Evolutionary conservation across 768 basidiomycete species (phyloP).

Genomic region (Auriculariales sp.): DNA sequence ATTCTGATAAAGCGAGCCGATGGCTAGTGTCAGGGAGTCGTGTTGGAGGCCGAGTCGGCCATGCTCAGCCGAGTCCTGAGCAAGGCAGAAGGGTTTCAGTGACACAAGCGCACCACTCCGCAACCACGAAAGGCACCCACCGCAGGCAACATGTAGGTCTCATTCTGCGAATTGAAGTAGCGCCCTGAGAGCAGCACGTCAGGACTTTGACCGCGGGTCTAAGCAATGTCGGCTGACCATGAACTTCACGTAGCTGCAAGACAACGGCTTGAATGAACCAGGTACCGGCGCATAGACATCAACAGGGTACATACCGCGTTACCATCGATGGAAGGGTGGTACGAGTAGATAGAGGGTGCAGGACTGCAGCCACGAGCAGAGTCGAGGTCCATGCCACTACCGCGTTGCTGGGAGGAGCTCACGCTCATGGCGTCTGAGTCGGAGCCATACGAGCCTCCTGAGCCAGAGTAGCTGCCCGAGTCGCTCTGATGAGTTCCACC

Average conservation of each 20-base stretch:
- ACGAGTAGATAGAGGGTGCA: not conserved
- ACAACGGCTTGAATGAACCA: too few relatives aligned
- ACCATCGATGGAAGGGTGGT: not conserved
- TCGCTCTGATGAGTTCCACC: too few relatives aligned
- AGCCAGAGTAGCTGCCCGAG: not conserved
- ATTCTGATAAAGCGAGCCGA: conserved; percentile 15
- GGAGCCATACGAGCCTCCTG: not conserved
- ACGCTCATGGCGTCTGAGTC: conserved; percentile 1
- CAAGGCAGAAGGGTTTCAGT: too few relatives aligned
- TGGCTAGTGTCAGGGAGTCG: not conserved
- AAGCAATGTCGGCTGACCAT: too few relatives aligned
- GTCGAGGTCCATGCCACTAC: not conserved
- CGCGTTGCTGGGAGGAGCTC: not conserved
- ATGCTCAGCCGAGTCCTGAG: not conserved
- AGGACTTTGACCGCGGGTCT: too few relatives aligned
- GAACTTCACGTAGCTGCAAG: not conserved
- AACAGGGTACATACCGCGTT: not conserved
- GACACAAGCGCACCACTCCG: not conserved
- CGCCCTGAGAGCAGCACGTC: too few relatives aligned
- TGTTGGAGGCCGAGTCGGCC: not conserved
- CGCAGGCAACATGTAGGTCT: not conserved
- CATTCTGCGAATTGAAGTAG: not conserved
- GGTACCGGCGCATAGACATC: too few relatives aligned
- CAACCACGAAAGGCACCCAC: not conserved
- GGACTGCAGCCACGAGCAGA: not conserved